Conservation (phyloP, 805 yeast genomes). For the Ogataea wickerhamii region DNA sequence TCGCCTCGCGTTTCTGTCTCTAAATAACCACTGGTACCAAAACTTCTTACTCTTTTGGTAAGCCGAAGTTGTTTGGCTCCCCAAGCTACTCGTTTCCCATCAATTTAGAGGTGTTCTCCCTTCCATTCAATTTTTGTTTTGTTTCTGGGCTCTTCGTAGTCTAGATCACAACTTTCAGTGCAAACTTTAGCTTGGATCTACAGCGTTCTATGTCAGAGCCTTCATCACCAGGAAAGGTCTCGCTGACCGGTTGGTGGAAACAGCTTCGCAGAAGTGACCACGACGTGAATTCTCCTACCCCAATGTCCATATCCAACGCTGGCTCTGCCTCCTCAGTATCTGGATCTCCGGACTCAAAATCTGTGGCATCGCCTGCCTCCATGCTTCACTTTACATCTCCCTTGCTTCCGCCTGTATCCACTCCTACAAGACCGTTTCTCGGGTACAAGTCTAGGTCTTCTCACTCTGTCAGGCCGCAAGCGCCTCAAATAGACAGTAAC, state of each 20-base stretch:
- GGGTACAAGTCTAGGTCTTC: slow-evolving; percentile 51
- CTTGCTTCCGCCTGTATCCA: slow-evolving; percentile 27
- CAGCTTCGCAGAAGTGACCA: slow-evolving; percentile 22
- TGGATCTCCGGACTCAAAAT: slow-evolving; percentile 6
- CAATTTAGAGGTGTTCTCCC: no score
- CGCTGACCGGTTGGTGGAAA: slow-evolving; percentile 32
- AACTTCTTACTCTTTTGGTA: no score
- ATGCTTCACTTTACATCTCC: slow-evolving; percentile 14
- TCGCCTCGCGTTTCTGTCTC: no score
- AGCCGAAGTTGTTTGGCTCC: no score
- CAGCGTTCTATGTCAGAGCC: slow-evolving; percentile 25
- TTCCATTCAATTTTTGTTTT: no score
- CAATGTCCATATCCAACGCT: slow-evolving; percentile 5
- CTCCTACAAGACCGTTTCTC: slow-evolving; percentile 41
- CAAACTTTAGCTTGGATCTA: no score
- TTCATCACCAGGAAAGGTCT: slow-evolving; percentile 26
- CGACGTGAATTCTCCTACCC: slow-evolving; percentile 15
- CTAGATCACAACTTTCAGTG: no score
- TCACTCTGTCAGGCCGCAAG: slow-evolving; percentile 38
- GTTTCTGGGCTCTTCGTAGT: no score
- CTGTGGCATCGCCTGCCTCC: slow-evolving; percentile 14
- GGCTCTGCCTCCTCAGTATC: slow-evolving; percentile 6
- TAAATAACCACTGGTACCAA: no score
- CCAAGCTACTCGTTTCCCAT: no score
- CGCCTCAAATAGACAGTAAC: slow-evolving; percentile 27